Base-by-base conservation (phyloP, 2,329 filamentous ascomycete species). In the Trichoderma atrobrunneum region DNA sequence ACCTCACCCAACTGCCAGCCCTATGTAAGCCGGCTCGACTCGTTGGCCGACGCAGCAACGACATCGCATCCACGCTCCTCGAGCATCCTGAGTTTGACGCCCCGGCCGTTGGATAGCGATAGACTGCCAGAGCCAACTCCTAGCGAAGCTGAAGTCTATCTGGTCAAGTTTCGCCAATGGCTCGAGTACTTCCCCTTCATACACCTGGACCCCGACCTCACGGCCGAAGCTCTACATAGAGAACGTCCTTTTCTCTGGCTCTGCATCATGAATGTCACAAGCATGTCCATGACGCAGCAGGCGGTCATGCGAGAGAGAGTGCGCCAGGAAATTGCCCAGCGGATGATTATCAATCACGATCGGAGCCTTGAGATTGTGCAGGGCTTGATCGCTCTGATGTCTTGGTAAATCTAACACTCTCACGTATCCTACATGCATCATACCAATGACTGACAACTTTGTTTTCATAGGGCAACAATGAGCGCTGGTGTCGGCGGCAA, bases 301-400 rank as follows among this genome's bases (percentile, higher is more conserved):
- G 64, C 78, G 0, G 77, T 78, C 1, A 75, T 87, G 43, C 80
- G 80, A 43, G 82, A 82, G 2, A 81, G 79, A 21, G 78, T 86
- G 7, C 84, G 84, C 56, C 80, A 83, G 59, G 80, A 85, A 30
- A 67, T 88, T 16, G 82, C 85, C 0, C 80, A 83, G n/a, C 83
- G 82, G 70, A 78, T 87, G 30, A 75, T 89, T 7, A 72, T 87
- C 14, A 81, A 85, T 11, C 79, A 82, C n/a, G 86, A 88, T 70
- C 83, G 84, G 65, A 84, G 78, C 62, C 79, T 89, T 51, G 88
- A 90, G 73, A 74, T 89, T 12, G 78, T 90, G 2, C 80, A 86
- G 12, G 87, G 87, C 0, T 72, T 89, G 4, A 75, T 90, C 18
- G 80, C 74, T 66, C 84, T 79, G 68, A 79, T 84, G 26, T 79